Base-by-base conservation (phyloP, 495 filamentous ascomycete genomes). In the Talaromyces wortmannii region DNA sequence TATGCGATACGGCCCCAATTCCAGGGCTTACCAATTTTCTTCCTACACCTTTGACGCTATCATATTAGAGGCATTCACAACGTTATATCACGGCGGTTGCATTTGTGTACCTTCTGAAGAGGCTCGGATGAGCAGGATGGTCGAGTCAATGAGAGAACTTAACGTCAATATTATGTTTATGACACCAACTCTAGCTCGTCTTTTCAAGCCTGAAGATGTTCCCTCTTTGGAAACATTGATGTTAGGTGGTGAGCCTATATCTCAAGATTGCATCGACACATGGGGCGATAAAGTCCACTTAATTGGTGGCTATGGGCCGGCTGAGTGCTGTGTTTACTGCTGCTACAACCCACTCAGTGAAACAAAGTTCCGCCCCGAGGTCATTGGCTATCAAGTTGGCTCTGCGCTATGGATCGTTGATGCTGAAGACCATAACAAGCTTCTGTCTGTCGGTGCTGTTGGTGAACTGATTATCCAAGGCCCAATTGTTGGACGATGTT, bases 21-120 rank as follows among this genome's bases (percentile, higher is more conserved):
- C 64, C 4, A 65, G 83, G 13, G 75, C 81, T n/a, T 75, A 87
- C 57, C 80, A 86, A 51, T 76, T 86, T 45, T 76, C 82, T 0
- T 78, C 80, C 13, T 82, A 79, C 62, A 75, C 77, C 11, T 83
- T 83, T 46, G 85, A 88, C 53, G 69, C 77, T 31, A 74, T 77
- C 31, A 69, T 84, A 8, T 59, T 66, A 2, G 81, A 86, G 46
- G 73, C 82, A 15, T 74, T 85, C 40, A 75, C 74, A 6, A 82
- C 80, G 0, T 60, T 86, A 1, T 43, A 53, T 7, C 52, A 50
- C 5, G 73, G 73, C 12, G 72, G 67, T 0, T 70, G 69, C 31
- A 31, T 71, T 5, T 77, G 73, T 50, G 60, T 77, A 1, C 69
- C 72, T 0, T 67, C 64, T 0, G 67, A 74, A 3, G 52, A 59